A percentile compares a stretch with the other conserved stretches of the same genome.
Evolutionary conservation across 78 protist species (phyloP).

Genomic region (Dictyostelium intermedium): DNA sequence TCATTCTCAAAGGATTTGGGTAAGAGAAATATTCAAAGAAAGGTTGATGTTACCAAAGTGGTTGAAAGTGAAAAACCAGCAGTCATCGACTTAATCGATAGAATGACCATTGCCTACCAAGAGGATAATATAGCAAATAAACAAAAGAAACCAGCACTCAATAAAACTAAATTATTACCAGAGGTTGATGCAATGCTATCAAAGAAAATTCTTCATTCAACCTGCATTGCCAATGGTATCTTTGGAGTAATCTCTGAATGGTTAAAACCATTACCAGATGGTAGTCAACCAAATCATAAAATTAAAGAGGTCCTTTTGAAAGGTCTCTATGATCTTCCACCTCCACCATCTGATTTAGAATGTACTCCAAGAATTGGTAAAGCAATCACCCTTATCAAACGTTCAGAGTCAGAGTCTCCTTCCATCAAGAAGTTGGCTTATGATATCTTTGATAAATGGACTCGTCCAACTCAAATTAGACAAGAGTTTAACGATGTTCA

Average conservation of each 20-base stretch:
- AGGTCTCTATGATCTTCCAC: neutral
- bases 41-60: neutral
- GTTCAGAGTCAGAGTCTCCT: neutral
- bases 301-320: conserved; percentile 25
- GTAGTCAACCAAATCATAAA: conserved; percentile 41
- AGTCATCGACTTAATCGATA: neutral
- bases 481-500: neutral
- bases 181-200: neutral
- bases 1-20: conserved; percentile 16
- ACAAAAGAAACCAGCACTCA: conserved; percentile 36
- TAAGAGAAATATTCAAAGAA: neutral
- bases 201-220: neutral
- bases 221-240: neutral
- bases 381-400: neutral
- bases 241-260: conserved; percentile 1
- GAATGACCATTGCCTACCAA: conserved; percentile 21
- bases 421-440: conserved; percentile 33
- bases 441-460: conserved; percentile 49
- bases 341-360: neutral
- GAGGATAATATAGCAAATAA: conserved; percentile 16
- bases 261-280: conserved; percentile 75
- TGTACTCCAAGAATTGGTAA: neutral
- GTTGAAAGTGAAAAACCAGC: neutral
- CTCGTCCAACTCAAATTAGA: neutral
- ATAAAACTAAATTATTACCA: conserved; percentile 3